Base-by-base conservation (phyloP, 169 alveolate genomes). In the Toxoplasma gondii region DNA sequence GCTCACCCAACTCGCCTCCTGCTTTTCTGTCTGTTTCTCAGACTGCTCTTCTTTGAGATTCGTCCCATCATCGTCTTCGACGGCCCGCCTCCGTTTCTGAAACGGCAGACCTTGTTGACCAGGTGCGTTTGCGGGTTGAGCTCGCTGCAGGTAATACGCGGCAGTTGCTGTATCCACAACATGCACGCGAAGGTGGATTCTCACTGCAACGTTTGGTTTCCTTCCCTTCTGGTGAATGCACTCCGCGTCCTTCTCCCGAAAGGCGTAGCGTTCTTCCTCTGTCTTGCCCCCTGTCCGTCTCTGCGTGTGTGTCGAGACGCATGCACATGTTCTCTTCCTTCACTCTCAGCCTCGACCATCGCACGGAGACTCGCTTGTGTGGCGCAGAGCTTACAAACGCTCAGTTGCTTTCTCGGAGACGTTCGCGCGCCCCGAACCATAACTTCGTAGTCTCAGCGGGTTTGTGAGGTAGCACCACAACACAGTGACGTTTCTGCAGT, bases 21-120 rank as follows among this genome's bases (percentile, higher is more conserved):
- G 27, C 97, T 97, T 70, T 97, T 96, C 88, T 95, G 96, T 70
- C 90, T 98, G 87, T 64, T 96, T 9, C 93, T 97, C 80, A 96
- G 96, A 95, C 86, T 97, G 67, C 90, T 97, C 24, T 97, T 91
- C 96, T 96, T 93, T 90, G 97, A 97, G 41, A 96, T 97, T 58
- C 93, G 94, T 34, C 98, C 98, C 12, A 96, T 97, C 45, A 94
- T 97, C 90, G 98, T 97, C 17, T 97, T 97, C 88, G 98, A 97
- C 95, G 98, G 98, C 29, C 93, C 96, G n/a, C 97, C 98, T 0
- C 98, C 98, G 12, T 95, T 86, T 22, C 91, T 97, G 54, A 97
- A 97, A 96, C 92, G 93, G 54, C 95, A 95, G 88, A 96, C 98
- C 36, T 74, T 97, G 92, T 88, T 87, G 91, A 67, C 74, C 53